A percentile compares a stretch with the other conserved stretches of the same genome.
Conservation (phyloP, 202 grass and related monocot genomes). For the Bolboschoenoplectus hybrid region DNA sequence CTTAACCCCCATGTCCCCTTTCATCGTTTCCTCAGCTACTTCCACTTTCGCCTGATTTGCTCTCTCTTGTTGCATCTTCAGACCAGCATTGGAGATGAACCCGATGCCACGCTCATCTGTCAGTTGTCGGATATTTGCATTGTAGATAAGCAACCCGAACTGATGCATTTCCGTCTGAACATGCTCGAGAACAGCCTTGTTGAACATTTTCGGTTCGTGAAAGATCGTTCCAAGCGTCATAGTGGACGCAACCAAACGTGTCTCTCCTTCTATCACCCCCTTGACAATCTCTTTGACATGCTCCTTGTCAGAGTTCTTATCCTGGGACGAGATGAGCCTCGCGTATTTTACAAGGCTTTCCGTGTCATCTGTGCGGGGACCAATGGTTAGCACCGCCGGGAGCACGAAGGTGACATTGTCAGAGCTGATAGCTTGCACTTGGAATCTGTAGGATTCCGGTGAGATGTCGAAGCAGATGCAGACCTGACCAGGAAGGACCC, state of each 20-base stretch:
- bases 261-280: slow-evolving; percentile 78
- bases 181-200: slow-evolving; percentile 51
- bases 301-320: slow-evolving; percentile 48
- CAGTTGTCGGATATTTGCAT: slow-evolving; percentile 79
- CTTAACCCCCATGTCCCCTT: slow-evolving; percentile 67
- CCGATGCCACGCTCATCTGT: slow-evolving; percentile 50
- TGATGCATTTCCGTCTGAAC: slow-evolving; percentile 79
- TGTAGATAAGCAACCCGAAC: slow-evolving; percentile 76
- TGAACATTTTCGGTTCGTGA: slow-evolving; percentile 61
- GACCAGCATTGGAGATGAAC: slow-evolving; percentile 65
- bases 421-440: slow-evolving; percentile 59
- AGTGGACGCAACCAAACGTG: slow-evolving; percentile 57
- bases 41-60: slow-evolving; percentile 76
- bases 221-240: slow-evolving; percentile 82
- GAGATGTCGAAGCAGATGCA: slow-evolving; percentile 50
- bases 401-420: slow-evolving; percentile 75
- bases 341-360: slow-evolving; percentile 54
- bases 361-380: slow-evolving; percentile 42
- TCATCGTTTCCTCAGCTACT: slow-evolving; percentile 69
- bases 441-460: slow-evolving; percentile 49
- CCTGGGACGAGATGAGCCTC: slow-evolving; percentile 63
- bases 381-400: slow-evolving; percentile 73
- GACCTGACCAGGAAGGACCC: slow-evolving; percentile 37
- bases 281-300: slow-evolving; percentile 66
- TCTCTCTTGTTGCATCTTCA: slow-evolving; percentile 72